These are phyloP conservation scores for Dioscorea cayenensis DNA, from an alignment of 116 monocot species.

Conservation along the genomic window DNA sequence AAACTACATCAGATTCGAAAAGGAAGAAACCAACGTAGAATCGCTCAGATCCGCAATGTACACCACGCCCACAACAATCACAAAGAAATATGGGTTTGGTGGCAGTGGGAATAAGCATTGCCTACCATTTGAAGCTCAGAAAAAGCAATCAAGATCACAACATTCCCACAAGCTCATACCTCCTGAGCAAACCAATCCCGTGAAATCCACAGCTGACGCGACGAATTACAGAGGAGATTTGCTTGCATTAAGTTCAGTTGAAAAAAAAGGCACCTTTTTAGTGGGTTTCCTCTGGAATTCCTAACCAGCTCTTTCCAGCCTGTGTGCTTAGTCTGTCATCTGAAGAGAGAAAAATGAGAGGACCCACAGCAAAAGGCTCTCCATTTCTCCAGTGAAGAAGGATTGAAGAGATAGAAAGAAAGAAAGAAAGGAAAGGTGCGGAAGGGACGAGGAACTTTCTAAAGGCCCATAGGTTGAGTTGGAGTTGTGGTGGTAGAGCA, in stretches of 20 bases:
- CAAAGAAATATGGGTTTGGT: too few relatives aligned
- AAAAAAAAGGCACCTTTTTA: neutral
- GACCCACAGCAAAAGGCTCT: neutral
- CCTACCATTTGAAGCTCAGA: neutral
- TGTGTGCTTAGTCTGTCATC: conserved; percentile 4
- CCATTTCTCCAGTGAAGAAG: too few relatives aligned
- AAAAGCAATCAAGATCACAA: neutral
- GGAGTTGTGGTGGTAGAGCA: too few relatives aligned
- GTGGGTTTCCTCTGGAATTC: neutral
- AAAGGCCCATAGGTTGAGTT: too few relatives aligned
- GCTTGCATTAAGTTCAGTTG: neutral
- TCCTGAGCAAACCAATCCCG: neutral
- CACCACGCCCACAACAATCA: too few relatives aligned
- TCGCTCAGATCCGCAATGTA: too few relatives aligned
- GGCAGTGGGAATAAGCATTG: neutral
- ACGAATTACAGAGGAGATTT: neutral
- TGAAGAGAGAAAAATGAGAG: neutral
- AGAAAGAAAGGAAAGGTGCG: neutral
- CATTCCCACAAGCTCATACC: neutral
- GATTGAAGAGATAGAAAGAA: neutral
- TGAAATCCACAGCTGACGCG: neutral
- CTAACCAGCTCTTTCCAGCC: conserved; percentile 4
- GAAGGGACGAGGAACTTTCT: too few relatives aligned
- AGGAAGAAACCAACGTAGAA: too few relatives aligned
- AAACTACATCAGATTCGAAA: neutral